phyloP scores from a whole-genome alignment of 176 grass and related monocot genomes.

The Hyparrhenia diplandra region DNA sequence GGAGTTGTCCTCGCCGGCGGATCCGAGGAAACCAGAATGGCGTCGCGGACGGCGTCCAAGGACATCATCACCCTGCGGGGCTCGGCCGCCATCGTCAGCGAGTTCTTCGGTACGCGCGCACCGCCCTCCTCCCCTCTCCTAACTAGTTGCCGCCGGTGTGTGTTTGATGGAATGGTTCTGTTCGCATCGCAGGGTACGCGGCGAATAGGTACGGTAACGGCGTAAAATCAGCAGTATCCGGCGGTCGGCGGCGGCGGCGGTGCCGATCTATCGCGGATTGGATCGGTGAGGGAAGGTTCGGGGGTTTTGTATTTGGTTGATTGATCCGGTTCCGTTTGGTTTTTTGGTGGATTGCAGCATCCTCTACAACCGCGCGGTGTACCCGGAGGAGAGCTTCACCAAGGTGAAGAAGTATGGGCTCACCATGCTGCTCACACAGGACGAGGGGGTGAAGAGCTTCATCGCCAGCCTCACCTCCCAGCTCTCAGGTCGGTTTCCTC shows the following conservation, averaged over 20 bases:
- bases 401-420: slow-evolving; percentile 99
- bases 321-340: background rate
- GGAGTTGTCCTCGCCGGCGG: background rate
- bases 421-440: slow-evolving; percentile 83
- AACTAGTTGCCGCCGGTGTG: background rate
- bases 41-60: slow-evolving; percentile 83
- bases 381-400: slow-evolving; percentile 86
- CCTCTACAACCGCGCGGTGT: slow-evolving; percentile 89
- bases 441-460: slow-evolving; percentile 78
- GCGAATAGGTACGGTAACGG: slow-evolving; percentile 66
- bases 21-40: slow-evolving; percentile 46
- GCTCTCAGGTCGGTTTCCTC: slow-evolving; percentile 49
- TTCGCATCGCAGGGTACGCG: slow-evolving; percentile 71
- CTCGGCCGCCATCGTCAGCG: slow-evolving; percentile 95
- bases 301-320: background rate
- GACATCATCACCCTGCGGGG: slow-evolving; percentile 97
- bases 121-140: background rate
- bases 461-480: slow-evolving; percentile 69
- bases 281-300: background rate
- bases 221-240: too few relatives aligned
- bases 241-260: background rate
- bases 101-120: slow-evolving; percentile 72
- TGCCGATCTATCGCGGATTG: background rate
- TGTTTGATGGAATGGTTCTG: slow-evolving; percentile 32
- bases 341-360: slow-evolving; percentile 46